Evolutionary conservation across 129 eudicot genomes (phyloP), one percentile per base, ranked within the genome.

Genomic region (Calendula officinalis): DNA sequence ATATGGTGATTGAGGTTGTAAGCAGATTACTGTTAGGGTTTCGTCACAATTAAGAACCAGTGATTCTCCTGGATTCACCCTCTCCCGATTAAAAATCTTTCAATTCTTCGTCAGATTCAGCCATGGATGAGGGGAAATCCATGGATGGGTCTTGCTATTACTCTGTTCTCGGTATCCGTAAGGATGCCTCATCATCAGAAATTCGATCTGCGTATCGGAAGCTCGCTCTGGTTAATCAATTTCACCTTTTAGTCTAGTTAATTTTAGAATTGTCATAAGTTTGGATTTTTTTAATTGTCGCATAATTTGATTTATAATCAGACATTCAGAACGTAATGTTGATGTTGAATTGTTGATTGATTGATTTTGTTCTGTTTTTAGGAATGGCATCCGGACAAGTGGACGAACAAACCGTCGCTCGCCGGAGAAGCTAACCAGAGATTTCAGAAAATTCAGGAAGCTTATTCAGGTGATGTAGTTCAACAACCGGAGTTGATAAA

Each of bases 381-480:
- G 97, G 85, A 85, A 77, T 91, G 96, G 98, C 98, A 91, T 68
- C 98, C 98, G 37, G 98, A 91, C 42, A 70, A 88, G 82, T 79
- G 88, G 83, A 46, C 77, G 55, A 76, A 68, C 64, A 88, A 85
- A 16, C 84, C 88, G 60, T 17, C 90, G 50, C 81, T 66, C 64
- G 86, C 88, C 71, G 94, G 79, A 34, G 96, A 85, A 69, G 95
- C 96, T 1, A 83, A 81, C 5, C 83, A 84, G 10, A 79, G 75
- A 58, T 91, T 91, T 34, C 98, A 87, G 81, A 86, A 82, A 27
- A 81, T 91, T 7, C 96, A 91, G 46, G 98, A 91, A 69, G 98
- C 98, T 0, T 91, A 91, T 53, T 76, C 98, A 38, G 98, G 98
- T 91, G 32, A 43, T 27, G 38, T 41, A 7, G 15, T 11, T 51